phyloP scores from a whole-genome alignment of 179 eudicot species.

The Spinacia oleracea region DNA sequence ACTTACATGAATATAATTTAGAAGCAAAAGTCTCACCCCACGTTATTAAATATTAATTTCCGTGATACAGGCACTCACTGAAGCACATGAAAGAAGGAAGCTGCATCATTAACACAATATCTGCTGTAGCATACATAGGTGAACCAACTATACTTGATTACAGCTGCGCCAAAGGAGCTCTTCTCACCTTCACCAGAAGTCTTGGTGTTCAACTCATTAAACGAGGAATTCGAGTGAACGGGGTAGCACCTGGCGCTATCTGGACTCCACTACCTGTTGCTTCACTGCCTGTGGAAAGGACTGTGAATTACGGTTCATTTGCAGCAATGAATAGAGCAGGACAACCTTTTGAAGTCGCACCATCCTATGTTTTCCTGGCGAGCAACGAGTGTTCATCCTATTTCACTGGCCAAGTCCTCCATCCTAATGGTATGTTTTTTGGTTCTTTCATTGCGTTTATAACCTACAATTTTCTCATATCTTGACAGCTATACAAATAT shows the following conservation, averaged over 20 bases:
- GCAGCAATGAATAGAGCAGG: constrained; percentile 34
- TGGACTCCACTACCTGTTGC: constrained; percentile 37
- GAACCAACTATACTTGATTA: constrained; percentile 17
- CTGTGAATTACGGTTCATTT: constrained; percentile 20
- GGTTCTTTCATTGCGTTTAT: too few species aligned
- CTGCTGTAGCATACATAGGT: constrained; percentile 24
- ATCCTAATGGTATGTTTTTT: constrained; percentile 32
- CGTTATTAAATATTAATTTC: too few species aligned
- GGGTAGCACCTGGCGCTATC: constrained; percentile 34
- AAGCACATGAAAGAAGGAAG: constrained; percentile 40
- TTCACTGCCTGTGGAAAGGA: constrained; percentile 20
- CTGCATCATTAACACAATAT: constrained; percentile 32
- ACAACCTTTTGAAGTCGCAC: constrained; percentile 34
- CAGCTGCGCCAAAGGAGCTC: constrained; percentile 34
- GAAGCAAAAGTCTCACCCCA: too few species aligned
- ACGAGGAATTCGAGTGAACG: constrained; percentile 29
- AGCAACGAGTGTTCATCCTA: constrained; percentile 37
- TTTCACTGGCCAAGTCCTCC: constrained; percentile 36
- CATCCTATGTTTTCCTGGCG: constrained; percentile 34
- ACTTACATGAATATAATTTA: too few species aligned
- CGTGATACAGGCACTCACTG: constrained; percentile 31
- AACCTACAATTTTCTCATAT: too few species aligned
- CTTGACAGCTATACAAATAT: too few species aligned
- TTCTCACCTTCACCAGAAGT: constrained; percentile 34
- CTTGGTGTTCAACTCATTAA: constrained; percentile 28